Conservation (phyloP, 805 yeast genomes). For the Sugiyamaella lignohabitans region DNA sequence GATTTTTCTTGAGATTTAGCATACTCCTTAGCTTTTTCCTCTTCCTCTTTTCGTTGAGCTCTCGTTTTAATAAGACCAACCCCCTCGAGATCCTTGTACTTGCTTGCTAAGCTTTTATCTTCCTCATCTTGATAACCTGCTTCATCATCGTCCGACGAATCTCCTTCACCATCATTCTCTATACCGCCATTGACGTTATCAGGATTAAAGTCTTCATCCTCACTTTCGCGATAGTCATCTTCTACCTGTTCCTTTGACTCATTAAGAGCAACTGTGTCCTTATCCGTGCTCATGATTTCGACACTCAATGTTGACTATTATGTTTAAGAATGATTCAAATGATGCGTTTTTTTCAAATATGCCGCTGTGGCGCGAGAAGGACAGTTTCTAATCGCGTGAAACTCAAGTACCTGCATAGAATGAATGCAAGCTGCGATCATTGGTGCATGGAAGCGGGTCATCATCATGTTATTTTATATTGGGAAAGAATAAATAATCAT, state of each 20-base stretch:
- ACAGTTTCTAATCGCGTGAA: too few relatives aligned
- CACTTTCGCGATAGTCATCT: slow-evolving; percentile 48
- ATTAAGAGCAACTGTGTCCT: neutral
- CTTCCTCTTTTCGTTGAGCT: slow-evolving; percentile 42
- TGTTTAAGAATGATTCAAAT: too few relatives aligned
- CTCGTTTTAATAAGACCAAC: slow-evolving; percentile 65
- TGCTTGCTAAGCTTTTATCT: slow-evolving; percentile 22
- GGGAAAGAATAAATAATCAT: too few relatives aligned
- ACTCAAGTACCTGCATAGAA: too few relatives aligned
- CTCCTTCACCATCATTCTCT: slow-evolving; percentile 34
- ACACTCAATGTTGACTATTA: too few relatives aligned
- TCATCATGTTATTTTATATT: too few relatives aligned
- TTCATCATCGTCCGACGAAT: slow-evolving; percentile 27
- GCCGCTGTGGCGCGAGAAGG: too few relatives aligned
- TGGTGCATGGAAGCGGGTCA: too few relatives aligned
- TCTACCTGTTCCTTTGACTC: slow-evolving; percentile 24
- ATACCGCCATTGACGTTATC: slow-evolving; percentile 25
- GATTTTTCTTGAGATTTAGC: slow-evolving; percentile 24
- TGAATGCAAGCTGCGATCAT: too few relatives aligned
- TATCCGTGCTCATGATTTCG: too few relatives aligned
- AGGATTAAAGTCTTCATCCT: slow-evolving; percentile 55
- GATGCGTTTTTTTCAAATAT: too few relatives aligned
- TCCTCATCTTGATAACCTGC: slow-evolving; percentile 21
- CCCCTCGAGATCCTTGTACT: slow-evolving; percentile 51
- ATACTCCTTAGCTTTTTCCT: slow-evolving; percentile 30